Conservation (phyloP, 2,329 filamentous ascomycete genomes). For the Fonsecaea erecta region DNA sequence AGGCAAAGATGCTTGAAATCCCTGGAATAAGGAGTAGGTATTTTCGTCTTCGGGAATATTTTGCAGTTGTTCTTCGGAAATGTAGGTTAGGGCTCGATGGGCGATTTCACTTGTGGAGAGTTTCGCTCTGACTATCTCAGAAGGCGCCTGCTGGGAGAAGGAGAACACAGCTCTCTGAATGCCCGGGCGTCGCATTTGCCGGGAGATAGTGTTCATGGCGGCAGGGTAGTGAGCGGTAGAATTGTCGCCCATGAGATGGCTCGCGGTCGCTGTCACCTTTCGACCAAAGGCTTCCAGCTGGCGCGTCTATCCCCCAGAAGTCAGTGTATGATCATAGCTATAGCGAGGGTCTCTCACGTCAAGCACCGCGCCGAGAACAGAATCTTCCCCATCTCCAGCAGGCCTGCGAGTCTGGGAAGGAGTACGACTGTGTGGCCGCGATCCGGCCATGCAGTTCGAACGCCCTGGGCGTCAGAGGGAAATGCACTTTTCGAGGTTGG, state of each 20-base stretch:
- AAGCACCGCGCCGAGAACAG: slow-evolving; percentile 53
- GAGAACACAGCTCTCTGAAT: slow-evolving; percentile 90
- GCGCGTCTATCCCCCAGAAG: slow-evolving; percentile 64
- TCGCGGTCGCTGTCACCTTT: slow-evolving; percentile 92
- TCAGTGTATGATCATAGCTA: slow-evolving; percentile 24
- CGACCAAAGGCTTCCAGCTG: slow-evolving; percentile 90
- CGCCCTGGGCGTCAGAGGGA: slow-evolving; percentile 7
- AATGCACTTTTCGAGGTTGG: neutral
- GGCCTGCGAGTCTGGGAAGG: slow-evolving; percentile 49
- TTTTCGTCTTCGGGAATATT: slow-evolving; percentile 88
- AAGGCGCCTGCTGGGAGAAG: slow-evolving; percentile 87
- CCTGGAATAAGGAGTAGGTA: slow-evolving; percentile 91
- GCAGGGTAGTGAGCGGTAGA: slow-evolving; percentile 74
- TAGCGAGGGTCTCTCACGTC: slow-evolving; percentile 43
- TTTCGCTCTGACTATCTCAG: slow-evolving; percentile 88
- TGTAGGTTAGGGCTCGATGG: slow-evolving; percentile 83
- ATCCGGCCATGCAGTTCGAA: slow-evolving; percentile 47
- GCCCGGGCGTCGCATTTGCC: slow-evolving; percentile 80
- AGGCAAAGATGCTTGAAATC: slow-evolving; percentile 88
- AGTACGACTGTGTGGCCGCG: slow-evolving; percentile 47
- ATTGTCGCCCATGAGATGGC: slow-evolving; percentile 75
- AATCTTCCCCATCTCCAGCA: slow-evolving; percentile 48
- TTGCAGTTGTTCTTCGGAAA: slow-evolving; percentile 85
- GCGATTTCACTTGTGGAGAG: slow-evolving; percentile 92
- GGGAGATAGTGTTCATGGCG: slow-evolving; percentile 87